Percentiles rank a stretch among this genome's conserved stretches.
These are phyloP conservation scores for Raffaelea ambrosiae DNA, from an alignment of 2,329 filamentous ascomycete genomes.

Conservation along the genomic window DNA sequence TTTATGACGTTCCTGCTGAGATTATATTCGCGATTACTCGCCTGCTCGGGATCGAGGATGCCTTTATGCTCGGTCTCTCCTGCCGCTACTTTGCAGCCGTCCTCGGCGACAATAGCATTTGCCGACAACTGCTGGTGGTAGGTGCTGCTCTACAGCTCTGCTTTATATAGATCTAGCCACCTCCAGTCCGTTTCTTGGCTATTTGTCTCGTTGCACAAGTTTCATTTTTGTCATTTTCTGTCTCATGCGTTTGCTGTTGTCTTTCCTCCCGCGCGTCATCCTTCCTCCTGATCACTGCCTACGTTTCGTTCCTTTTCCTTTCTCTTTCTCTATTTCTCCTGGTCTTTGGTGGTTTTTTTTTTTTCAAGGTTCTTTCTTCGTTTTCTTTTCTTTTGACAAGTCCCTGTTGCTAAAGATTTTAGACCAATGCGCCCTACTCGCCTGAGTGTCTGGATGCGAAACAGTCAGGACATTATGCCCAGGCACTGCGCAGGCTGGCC, in stretches of 20 bases:
- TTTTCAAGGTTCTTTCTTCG: neutral
- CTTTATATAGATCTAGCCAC: too few relatives aligned
- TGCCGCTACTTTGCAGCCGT: slow-evolving; percentile 42
- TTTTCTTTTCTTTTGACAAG: slow-evolving; percentile 17
- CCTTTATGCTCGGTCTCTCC: slow-evolving; percentile 45
- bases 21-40: slow-evolving; percentile 51
- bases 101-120: slow-evolving; percentile 45
- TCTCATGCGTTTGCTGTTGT: too few relatives aligned
- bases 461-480: slow-evolving; percentile 29
- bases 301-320: neutral
- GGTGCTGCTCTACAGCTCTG: neutral
- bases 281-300: too few relatives aligned
- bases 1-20: slow-evolving; percentile 49
- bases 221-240: neutral
- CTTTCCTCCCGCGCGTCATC: too few relatives aligned
- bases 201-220: neutral
- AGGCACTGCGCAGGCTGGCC: slow-evolving; percentile 49
- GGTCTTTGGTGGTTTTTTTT: neutral
- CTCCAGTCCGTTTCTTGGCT: too few relatives aligned
- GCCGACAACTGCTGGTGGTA: slow-evolving; percentile 51
- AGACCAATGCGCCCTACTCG: slow-evolving; percentile 2
- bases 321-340: neutral
- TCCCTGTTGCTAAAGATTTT: neutral
- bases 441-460: neutral
- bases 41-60: slow-evolving; percentile 47